Percentiles rank a stretch among this genome's conserved stretches.
These are phyloP conservation scores for Diaporthe citri DNA, from an alignment of 2,329 filamentous ascomycete genomes.

Conservation along the genomic window DNA sequence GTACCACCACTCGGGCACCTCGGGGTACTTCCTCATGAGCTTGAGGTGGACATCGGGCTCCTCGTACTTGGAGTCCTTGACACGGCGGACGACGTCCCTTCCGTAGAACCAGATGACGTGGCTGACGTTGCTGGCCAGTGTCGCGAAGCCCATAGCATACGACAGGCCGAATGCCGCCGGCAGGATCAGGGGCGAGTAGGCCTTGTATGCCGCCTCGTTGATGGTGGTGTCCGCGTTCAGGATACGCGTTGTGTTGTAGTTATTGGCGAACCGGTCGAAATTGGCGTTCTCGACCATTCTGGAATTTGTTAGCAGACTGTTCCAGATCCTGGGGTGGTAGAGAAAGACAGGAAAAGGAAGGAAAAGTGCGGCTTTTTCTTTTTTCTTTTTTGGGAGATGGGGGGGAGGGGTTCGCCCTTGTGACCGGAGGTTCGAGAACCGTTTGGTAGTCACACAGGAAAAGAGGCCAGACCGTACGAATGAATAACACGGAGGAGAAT, in stretches of 20 bases:
- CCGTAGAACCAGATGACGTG: constrained; percentile 66
- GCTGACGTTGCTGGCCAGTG: constrained; percentile 64
- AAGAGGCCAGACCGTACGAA: too few relatives aligned
- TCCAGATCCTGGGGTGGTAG: background rate
- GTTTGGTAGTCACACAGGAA: too few relatives aligned
- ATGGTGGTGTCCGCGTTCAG: constrained; percentile 40
- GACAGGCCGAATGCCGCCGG: constrained; percentile 43
- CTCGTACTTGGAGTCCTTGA: constrained; percentile 39
- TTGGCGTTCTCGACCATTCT: constrained; percentile 14
- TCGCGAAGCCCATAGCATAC: constrained; percentile 68
- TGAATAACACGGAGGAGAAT: fast-evolving
- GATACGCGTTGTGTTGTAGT: constrained; percentile 23
- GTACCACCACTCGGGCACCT: constrained; percentile 64
- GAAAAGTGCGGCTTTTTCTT: too few relatives aligned
- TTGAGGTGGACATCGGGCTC: constrained; percentile 58
- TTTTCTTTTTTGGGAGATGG: too few relatives aligned
- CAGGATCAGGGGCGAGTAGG: constrained; percentile 46
- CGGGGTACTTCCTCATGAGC: constrained; percentile 60
- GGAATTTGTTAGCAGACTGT: background rate
- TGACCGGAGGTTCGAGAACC: too few relatives aligned
- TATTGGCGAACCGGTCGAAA: background rate
- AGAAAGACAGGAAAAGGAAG: background rate
- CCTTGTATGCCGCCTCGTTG: constrained; percentile 44
- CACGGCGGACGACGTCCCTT: constrained; percentile 51
- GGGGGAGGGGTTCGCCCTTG: too few relatives aligned